These are phyloP conservation scores for Lichtheimia ornata DNA, from an alignment of 371 early-diverging fungal species.

Conservation along the genomic window DNA sequence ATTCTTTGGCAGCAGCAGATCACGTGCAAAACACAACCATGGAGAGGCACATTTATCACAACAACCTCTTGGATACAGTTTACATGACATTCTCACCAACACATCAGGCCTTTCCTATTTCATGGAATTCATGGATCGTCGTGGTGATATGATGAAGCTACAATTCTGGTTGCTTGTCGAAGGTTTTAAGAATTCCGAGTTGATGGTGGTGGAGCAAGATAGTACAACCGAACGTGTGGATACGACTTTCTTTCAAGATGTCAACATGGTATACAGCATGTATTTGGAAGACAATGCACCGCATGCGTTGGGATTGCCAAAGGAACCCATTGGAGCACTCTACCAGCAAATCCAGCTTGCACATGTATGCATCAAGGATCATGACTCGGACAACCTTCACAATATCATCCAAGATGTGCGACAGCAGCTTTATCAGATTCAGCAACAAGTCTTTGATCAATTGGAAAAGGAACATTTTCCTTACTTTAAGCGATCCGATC, in stretches of 20 bases:
- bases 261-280: constrained; percentile 67
- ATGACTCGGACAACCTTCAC: constrained; percentile 8
- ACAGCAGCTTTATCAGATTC: constrained; percentile 32
- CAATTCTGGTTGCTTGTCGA: constrained; percentile 81
- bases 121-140: constrained; percentile 82
- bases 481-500: constrained; percentile 62
- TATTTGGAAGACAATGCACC: constrained; percentile 64
- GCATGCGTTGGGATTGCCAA: constrained; percentile 44
- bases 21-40: neutral
- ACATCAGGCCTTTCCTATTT: constrained; percentile 74
- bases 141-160: constrained; percentile 62
- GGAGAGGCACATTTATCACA: neutral
- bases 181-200: constrained; percentile 54
- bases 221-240: constrained; percentile 19
- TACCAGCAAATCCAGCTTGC: constrained; percentile 21
- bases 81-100: constrained; percentile 63
- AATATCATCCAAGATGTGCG: constrained; percentile 22
- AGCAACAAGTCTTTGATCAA: constrained; percentile 62
- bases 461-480: constrained; percentile 67
- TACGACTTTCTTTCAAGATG: constrained; percentile 57
- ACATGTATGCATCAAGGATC: constrained; percentile 14
- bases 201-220: constrained; percentile 9
- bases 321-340: constrained; percentile 28
- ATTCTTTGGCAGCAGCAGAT: constrained; percentile 30
- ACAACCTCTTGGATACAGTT: constrained; percentile 19